These are phyloP conservation scores for Rosa multiflora DNA, from an alignment of 306 rosid species.

Conservation along the genomic window DNA sequence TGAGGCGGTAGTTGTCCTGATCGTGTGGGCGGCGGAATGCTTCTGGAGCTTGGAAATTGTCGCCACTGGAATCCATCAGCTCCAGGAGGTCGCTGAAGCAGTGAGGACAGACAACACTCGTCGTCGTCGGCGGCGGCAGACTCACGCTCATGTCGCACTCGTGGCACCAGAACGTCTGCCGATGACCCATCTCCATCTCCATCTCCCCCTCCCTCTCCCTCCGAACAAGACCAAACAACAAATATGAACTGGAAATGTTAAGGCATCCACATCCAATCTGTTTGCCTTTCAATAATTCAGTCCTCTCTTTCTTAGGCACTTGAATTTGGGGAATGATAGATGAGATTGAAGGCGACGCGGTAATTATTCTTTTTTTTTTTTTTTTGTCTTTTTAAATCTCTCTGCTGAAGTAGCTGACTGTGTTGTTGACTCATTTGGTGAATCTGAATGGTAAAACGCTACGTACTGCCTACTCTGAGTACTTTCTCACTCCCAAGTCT, in stretches of 20 bases:
- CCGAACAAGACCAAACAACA: neutral
- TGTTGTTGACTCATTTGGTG: too few species aligned
- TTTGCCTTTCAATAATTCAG: too few species aligned
- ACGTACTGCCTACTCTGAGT: neutral
- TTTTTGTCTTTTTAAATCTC: too few species aligned
- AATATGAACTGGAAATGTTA: neutral
- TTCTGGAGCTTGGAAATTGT: conserved; percentile 26
- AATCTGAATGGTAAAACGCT: neutral
- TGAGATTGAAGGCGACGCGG: neutral
- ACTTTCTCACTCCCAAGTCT: neutral
- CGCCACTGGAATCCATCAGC: conserved; percentile 56
- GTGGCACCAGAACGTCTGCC: conserved; percentile 84
- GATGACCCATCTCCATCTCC: neutral
- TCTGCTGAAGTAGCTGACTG: neutral
- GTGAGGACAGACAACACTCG: conserved; percentile 55
- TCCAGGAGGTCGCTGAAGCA: conserved; percentile 72
- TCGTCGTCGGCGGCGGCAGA: conserved; percentile 25
- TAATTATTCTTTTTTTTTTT: neutral
- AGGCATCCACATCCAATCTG: too few species aligned
- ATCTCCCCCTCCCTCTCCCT: conserved; percentile 11
- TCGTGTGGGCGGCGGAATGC: neutral
- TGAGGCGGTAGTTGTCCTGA: conserved; percentile 32
- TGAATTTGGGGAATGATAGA: neutral
- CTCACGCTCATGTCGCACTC: conserved; percentile 90
- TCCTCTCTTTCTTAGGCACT: too few species aligned